Evolutionary conservation across 1,139 yeast genomes (phyloP).

Genomic region (Pichia sp.): DNA sequence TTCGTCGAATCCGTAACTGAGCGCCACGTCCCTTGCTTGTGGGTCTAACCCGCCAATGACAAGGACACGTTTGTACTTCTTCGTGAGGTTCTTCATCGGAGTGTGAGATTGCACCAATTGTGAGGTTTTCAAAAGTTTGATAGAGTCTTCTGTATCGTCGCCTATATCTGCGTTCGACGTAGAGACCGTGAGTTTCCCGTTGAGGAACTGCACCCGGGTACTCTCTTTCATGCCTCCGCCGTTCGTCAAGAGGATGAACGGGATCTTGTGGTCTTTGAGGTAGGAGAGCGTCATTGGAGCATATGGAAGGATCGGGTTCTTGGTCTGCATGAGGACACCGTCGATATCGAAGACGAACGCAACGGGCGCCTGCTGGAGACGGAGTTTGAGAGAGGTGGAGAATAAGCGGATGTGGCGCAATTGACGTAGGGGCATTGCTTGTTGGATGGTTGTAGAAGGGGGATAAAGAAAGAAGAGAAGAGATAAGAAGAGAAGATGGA

Average conservation of each 20-base stretch:
- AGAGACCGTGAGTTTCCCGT: slow-evolving; percentile 40
- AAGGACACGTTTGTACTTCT: slow-evolving; percentile 58
- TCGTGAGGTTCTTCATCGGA: slow-evolving; percentile 68
- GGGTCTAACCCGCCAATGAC: slow-evolving; percentile 89
- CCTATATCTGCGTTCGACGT: not conserved
- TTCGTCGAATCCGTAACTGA: slow-evolving; percentile 74
- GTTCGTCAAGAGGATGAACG: slow-evolving; percentile 83
- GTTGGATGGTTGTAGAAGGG: not conserved
- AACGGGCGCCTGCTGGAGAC: slow-evolving; percentile 13
- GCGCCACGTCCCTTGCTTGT: slow-evolving; percentile 66
- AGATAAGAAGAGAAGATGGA: no score
- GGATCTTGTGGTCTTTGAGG: slow-evolving; percentile 55
- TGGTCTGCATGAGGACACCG: slow-evolving; percentile 85
- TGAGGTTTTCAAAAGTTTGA: slow-evolving; percentile 41
- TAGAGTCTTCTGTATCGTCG: slow-evolving; percentile 25
- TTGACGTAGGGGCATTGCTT: not conserved
- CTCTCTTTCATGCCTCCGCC: slow-evolving; percentile 87
- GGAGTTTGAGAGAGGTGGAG: not conserved
- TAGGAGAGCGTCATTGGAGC: slow-evolving; percentile 65
- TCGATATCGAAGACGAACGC: slow-evolving; percentile 53
- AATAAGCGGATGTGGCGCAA: not conserved
- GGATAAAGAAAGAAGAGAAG: not conserved
- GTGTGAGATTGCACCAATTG: slow-evolving; percentile 92
- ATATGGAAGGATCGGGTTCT: slow-evolving; percentile 48
- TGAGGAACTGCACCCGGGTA: slow-evolving; percentile 58